Evolutionary conservation across 805 yeast genomes (phyloP).

Genomic region (Brettanomyces bruxellensis): DNA sequence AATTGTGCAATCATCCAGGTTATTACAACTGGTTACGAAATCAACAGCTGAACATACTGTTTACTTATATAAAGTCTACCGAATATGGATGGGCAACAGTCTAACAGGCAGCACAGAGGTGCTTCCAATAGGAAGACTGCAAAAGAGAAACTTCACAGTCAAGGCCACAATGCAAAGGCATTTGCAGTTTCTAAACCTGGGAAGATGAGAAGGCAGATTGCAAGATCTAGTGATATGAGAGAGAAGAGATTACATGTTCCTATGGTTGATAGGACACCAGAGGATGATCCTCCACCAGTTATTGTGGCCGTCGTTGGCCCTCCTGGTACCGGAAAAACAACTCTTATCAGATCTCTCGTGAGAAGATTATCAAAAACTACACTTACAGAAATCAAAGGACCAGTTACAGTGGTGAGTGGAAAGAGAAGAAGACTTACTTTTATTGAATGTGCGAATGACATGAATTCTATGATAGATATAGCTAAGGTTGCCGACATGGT

Average conservation of each 20-base stretch:
- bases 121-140: slow-evolving; percentile 45
- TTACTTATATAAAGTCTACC: neutral
- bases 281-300: slow-evolving; percentile 95
- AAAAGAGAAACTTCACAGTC: slow-evolving; percentile 80
- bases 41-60: neutral
- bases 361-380: slow-evolving; percentile 83
- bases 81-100: slow-evolving; percentile 20
- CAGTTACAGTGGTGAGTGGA: slow-evolving; percentile 93
- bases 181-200: slow-evolving; percentile 81
- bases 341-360: slow-evolving; percentile 81
- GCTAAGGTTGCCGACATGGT: slow-evolving; percentile 95
- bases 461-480: slow-evolving; percentile 92
- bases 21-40: neutral
- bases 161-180: slow-evolving; percentile 80
- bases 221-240: slow-evolving; percentile 70
- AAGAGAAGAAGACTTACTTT: slow-evolving; percentile 88
- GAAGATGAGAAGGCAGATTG: slow-evolving; percentile 75
- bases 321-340: slow-evolving; percentile 96
- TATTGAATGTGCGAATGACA: slow-evolving; percentile 85
- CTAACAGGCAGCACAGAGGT: slow-evolving; percentile 76
- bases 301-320: slow-evolving; percentile 97
- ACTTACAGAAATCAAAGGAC: slow-evolving; percentile 82
- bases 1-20: too few species aligned
- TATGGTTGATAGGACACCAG: slow-evolving; percentile 95
- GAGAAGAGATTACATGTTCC: slow-evolving; percentile 92